Evolutionary conservation across 495 filamentous ascomycete genomes (phyloP).

Genomic region (Xylaria sp.): DNA sequence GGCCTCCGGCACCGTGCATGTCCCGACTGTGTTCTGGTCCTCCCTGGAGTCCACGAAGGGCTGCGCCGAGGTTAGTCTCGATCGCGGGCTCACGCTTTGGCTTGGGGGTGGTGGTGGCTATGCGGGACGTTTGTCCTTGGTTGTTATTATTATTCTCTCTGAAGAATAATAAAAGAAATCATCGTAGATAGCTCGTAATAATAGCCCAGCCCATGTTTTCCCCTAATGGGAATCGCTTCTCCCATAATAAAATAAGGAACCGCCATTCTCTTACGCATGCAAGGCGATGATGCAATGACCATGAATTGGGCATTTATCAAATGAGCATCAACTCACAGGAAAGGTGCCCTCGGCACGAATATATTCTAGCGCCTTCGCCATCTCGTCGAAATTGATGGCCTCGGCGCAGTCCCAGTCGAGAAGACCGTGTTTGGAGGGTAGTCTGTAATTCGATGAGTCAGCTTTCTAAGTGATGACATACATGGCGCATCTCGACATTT

Average conservation of each 20-base stretch:
- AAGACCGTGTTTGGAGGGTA: constrained; percentile 61
- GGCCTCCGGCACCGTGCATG: constrained; percentile 51
- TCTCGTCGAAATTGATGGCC: constrained; percentile 70
- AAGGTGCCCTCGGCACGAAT: constrained; percentile 70
- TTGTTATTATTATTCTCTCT: constrained; percentile 5
- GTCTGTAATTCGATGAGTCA: constrained; percentile 37
- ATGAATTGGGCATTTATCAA: not conserved
- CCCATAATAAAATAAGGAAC: not conserved
- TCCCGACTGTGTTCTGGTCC: constrained; percentile 71
- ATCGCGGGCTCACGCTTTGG: constrained; percentile 18
- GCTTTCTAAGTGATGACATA: not conserved
- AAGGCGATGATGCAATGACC: not conserved
- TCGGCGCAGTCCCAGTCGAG: constrained; percentile 88
- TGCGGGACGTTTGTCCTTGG: not conserved
- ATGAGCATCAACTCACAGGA: constrained; percentile 52
- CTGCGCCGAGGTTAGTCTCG: constrained; percentile 40
- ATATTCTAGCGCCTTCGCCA: constrained; percentile 66
- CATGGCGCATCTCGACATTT: not conserved
- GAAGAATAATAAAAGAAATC: too few relatives aligned
- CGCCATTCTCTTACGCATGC: not conserved
- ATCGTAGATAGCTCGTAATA: not conserved
- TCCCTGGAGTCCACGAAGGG: constrained; percentile 72
- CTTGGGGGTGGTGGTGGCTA: not conserved
- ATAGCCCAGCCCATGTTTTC: not conserved
- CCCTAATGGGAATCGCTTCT: not conserved